Evolutionary conservation across 805 yeast genomes (phyloP).

Genomic region (Blastobotrys mokoenaii): DNA sequence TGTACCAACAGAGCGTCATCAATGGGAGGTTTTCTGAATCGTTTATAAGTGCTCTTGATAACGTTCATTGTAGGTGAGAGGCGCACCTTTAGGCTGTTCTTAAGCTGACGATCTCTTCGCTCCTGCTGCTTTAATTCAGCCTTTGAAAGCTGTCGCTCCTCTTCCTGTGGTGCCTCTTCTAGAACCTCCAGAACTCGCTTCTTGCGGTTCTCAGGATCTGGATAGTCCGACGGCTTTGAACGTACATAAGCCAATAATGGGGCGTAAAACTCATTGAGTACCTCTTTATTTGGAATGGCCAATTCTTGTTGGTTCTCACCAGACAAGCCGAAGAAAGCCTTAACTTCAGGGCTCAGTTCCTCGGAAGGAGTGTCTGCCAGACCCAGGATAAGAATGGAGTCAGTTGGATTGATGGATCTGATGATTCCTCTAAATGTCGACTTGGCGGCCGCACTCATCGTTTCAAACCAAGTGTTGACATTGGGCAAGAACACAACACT

Average conservation of each 20-base stretch:
- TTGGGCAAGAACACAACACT: conserved; percentile 78
- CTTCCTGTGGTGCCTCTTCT: conserved; percentile 32
- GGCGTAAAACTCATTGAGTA: conserved; percentile 50
- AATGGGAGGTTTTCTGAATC: conserved; percentile 84
- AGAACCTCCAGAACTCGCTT: conserved; percentile 32
- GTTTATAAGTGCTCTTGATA: conserved; percentile 75
- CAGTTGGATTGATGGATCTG: conserved; percentile 59
- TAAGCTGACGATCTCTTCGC: conserved; percentile 69
- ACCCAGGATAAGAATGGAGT: conserved; percentile 66
- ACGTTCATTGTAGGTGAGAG: conserved; percentile 83
- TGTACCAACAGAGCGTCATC: conserved; percentile 70
- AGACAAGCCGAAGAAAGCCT: conserved; percentile 49
- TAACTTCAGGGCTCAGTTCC: conserved; percentile 40
- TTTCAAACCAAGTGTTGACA: conserved; percentile 64
- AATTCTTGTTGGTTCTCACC: conserved; percentile 41
- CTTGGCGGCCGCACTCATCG: conserved; percentile 60
- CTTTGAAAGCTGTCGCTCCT: conserved; percentile 31
- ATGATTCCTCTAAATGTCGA: conserved; percentile 66
- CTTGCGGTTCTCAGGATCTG: conserved; percentile 46
- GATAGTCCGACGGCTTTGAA: conserved; percentile 65
- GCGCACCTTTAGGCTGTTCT: conserved; percentile 77
- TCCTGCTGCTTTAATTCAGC: conserved; percentile 40
- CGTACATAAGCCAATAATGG: conserved; percentile 44
- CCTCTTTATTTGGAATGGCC: conserved; percentile 35
- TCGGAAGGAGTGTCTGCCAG: conserved; percentile 45